These are phyloP conservation scores for Eucalyptus microcorys DNA, from an alignment of 345 rosid genomes.

Conservation along the genomic window DNA sequence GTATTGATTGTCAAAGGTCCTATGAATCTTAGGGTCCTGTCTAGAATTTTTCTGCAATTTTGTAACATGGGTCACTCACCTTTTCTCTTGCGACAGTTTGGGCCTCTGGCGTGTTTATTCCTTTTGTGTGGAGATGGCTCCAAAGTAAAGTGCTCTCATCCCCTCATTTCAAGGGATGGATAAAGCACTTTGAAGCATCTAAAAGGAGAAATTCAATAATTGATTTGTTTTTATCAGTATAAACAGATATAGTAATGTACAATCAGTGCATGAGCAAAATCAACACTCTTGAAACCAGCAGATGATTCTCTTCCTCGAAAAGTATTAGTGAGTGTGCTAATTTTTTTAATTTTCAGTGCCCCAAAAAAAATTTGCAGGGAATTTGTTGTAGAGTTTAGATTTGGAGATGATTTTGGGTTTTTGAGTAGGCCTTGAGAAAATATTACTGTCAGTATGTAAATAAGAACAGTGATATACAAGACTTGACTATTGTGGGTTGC, in stretches of 20 bases:
- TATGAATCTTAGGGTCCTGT: not conserved
- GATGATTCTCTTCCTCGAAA: not conserved
- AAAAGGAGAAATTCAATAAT: not conserved
- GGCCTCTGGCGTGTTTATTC: not conserved
- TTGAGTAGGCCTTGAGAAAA: not conserved
- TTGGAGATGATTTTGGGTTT: not conserved
- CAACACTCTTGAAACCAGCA: not conserved
- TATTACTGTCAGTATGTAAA: not conserved
- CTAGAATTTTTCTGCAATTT: not conserved
- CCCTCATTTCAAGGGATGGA: slow-evolving; percentile 2
- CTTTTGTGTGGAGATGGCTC: not conserved
- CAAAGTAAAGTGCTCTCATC: not conserved
- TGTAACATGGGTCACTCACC: not conserved
- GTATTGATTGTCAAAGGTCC: not conserved
- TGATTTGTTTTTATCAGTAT: not conserved
- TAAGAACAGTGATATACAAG: not conserved
- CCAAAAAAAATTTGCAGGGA: not conserved
- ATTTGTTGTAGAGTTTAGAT: not conserved
- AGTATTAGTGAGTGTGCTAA: not conserved
- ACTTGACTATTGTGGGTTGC: not conserved
- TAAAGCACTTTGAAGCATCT: not conserved
- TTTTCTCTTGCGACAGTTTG: not conserved
- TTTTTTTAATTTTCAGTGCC: not conserved
- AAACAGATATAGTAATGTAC: not conserved
- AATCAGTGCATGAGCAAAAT: not conserved